Evolutionary conservation across 768 basidiomycete species (phyloP).

Genomic region (Boletus vinaceobasis): DNA sequence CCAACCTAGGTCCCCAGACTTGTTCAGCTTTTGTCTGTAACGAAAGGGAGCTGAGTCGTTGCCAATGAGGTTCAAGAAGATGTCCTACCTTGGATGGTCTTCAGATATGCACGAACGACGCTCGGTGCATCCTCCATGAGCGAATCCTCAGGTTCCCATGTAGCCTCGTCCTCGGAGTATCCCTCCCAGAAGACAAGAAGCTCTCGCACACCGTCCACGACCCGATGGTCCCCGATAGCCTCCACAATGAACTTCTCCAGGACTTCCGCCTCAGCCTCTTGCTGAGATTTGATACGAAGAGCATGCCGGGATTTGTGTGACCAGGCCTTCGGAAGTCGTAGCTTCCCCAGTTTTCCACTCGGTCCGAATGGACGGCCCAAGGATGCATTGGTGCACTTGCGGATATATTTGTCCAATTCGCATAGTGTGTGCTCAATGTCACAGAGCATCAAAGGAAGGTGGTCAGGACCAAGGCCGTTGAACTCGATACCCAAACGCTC

Average conservation of each 20-base stretch:
- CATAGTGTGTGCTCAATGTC: conserved; percentile 80
- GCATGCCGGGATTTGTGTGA: conserved; percentile 40
- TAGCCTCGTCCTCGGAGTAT: conserved; percentile 47
- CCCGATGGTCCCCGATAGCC: conserved; percentile 36
- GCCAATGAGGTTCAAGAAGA: not conserved
- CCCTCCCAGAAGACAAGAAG: conserved; percentile 57
- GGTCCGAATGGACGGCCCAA: conserved; percentile 38
- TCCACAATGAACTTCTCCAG: conserved; percentile 45
- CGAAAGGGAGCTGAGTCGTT: not conserved
- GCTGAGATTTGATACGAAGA: conserved; percentile 40
- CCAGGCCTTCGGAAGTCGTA: conserved; percentile 55
- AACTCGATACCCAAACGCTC: conserved; percentile 53
- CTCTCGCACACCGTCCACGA: conserved; percentile 34
- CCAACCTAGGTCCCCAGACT: not conserved
- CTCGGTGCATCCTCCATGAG: conserved; percentile 50
- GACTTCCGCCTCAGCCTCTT: conserved; percentile 27
- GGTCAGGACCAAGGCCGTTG: conserved; percentile 46
- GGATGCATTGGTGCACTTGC: conserved; percentile 32
- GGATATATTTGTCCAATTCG: conserved; percentile 76
- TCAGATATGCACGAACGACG: conserved; percentile 41
- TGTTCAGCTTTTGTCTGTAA: conserved; percentile 7
- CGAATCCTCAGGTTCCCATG: conserved; percentile 53
- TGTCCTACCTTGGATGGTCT: conserved; percentile 8
- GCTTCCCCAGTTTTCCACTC: conserved; percentile 23
- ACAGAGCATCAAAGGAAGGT: conserved; percentile 55